Evolutionary conservation across 352 stramenopile genomes (phyloP), one percentile per base, ranked within the genome.

Genomic region (Halophytophthora batemanensis): DNA sequence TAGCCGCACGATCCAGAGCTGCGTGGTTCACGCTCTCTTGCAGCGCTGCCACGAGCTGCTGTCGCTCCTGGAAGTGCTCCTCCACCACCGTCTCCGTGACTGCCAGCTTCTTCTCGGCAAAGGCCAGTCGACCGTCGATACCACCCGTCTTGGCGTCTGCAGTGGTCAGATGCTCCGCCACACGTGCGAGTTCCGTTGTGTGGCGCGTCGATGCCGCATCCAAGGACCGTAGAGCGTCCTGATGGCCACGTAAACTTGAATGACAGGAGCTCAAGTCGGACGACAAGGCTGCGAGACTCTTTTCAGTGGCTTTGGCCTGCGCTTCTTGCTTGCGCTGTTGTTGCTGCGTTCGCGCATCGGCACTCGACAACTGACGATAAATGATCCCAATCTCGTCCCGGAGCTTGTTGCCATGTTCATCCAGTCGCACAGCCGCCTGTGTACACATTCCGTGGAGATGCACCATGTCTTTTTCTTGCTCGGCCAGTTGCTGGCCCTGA

Each of bases 1-100:
- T 77, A 2, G 48, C 42, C 0, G 51, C 51, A 2, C 74, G 70
- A 23, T 86, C 77, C 2, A 71, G 43, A 12, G 62, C 21, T 2
- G 67, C 74, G 13, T 67, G 44, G 2, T 83, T 70, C 18, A 74
- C 39, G 1, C 23, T 33, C 7, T 56, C 51, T 19, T 66, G 47
- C 6, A 82, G 37, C 6, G 61, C 53, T 3, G 33, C 35, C 4
- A 78, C 54, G 2, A 71, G 44, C 8, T 68, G 51, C n/a, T 68
- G 61, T 21, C 66, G 47, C 33, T 83, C 72, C 5, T 83, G 65
- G 6, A 80, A 64, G 13, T 76, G 61, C 18, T 85, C 74, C 36
- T 79, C 57, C 3, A 84, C 38, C 5, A 71, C 51, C 0, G 45
- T 62, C 7, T 59, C 47, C 2, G 72, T 46, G 4, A 60, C 74